Conservation (phyloP, 768 basidiomycete genomes). For the Lyophyllum atratum region DNA sequence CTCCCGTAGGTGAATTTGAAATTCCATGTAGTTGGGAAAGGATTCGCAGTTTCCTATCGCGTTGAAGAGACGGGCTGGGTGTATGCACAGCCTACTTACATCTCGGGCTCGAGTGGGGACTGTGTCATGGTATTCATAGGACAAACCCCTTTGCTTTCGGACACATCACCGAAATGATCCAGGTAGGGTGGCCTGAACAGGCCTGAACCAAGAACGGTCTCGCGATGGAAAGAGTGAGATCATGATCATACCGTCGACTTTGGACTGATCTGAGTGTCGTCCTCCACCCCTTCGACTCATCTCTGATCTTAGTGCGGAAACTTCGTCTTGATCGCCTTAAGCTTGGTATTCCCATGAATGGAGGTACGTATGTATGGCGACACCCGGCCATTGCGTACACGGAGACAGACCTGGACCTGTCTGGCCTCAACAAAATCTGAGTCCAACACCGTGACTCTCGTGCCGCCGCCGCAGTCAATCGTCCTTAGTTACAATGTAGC, state of each 20-base stretch:
- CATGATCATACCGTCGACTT: neutral
- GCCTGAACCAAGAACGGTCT: too few relatives aligned
- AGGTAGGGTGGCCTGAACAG: neutral
- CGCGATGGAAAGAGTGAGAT: neutral
- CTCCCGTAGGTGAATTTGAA: neutral
- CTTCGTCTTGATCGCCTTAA: neutral
- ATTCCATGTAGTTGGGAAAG: neutral
- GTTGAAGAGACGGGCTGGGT: neutral
- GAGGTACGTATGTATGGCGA: too few relatives aligned
- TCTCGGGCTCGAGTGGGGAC: neutral
- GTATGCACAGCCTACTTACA: neutral
- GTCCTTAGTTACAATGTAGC: neutral
- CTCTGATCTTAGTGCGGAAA: too few relatives aligned
- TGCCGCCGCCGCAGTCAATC: neutral
- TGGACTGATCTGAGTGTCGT: neutral
- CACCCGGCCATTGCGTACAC: too few relatives aligned
- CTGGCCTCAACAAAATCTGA: neutral
- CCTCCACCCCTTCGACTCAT: too few relatives aligned
- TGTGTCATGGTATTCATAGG: neutral
- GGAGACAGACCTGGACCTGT: neutral
- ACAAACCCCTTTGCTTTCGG: neutral
- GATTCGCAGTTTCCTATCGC: neutral
- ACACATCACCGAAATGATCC: neutral
- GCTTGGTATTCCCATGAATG: too few relatives aligned
- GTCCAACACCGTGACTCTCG: neutral